Percentiles rank a stretch among this genome's conserved stretches.
phyloP scores from a whole-genome alignment of 164 flowering plant species.

The Taxillus chinensis region DNA sequence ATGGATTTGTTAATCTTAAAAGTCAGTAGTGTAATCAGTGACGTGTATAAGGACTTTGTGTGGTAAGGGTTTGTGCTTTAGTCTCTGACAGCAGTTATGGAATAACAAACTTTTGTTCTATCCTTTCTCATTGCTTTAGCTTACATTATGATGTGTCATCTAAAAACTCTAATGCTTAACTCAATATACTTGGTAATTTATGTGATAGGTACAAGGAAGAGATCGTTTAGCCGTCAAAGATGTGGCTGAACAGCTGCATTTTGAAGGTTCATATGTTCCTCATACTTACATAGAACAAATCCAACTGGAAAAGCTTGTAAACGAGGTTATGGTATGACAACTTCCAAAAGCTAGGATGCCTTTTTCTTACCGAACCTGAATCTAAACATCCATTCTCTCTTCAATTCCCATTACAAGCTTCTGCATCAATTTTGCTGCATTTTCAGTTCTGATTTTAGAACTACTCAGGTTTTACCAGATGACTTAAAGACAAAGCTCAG shows the following conservation, averaged over 20 bases:
- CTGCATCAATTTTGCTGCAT: background rate
- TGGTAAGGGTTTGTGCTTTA: no score
- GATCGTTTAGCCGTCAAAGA: slow-evolving; percentile 54
- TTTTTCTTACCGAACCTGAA: background rate
- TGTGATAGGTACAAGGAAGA: slow-evolving; percentile 56
- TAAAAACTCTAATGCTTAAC: no score
- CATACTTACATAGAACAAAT: slow-evolving; percentile 97
- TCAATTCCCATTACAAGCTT: no score
- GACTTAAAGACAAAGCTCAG: slow-evolving; percentile 90
- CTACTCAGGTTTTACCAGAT: slow-evolving; percentile 74
- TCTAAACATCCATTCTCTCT: no score
- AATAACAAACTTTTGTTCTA: no score
- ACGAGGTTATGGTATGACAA: slow-evolving; percentile 81
- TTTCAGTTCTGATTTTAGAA: slow-evolving; percentile 12
- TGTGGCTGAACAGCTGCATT: slow-evolving; percentile 72
- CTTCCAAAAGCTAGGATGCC: slow-evolving; percentile 6
- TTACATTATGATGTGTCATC: no score
- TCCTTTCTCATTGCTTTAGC: no score
- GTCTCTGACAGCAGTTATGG: no score
- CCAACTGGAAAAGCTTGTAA: slow-evolving; percentile 88
- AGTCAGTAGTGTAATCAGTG: no score
- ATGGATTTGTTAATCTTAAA: no score
- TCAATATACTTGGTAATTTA: no score
- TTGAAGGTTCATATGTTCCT: slow-evolving; percentile 81
- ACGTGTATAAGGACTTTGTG: no score